Conservation (phyloP, 176 grass and related monocot species). For the Dendrocalamus sinicus region DNA sequence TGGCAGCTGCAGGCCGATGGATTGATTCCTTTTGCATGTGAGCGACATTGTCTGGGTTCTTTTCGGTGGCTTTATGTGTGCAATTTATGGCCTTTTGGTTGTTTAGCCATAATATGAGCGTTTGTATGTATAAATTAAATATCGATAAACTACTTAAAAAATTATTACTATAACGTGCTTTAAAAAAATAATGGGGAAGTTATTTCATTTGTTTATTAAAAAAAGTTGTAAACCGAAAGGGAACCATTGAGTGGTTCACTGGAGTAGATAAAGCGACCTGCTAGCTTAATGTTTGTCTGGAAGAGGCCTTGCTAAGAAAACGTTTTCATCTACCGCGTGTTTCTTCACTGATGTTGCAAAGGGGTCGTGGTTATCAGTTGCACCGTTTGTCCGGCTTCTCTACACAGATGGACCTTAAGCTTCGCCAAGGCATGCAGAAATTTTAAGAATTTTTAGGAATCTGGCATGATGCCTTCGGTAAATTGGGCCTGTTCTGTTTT, state of each 20-base stretch:
- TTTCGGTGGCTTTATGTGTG: too few species aligned
- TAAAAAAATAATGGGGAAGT: rapidly evolving
- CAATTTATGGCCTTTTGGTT: too few species aligned
- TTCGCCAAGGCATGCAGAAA: too few species aligned
- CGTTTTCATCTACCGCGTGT: not conserved
- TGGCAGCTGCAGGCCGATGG: not conserved
- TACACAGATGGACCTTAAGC: not conserved
- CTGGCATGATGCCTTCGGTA: too few species aligned
- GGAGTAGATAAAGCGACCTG: slow-evolving; percentile 1
- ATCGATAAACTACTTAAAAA: too few species aligned
- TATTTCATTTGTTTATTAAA: too few species aligned
- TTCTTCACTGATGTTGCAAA: not conserved
- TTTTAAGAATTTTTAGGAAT: too few species aligned
- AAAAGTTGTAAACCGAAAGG: too few species aligned
- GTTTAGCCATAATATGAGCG: rapidly evolving
- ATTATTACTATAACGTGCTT: too few species aligned
- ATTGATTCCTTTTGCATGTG: slow-evolving; percentile 46
- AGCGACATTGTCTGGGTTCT: not conserved
- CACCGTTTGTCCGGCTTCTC: not conserved
- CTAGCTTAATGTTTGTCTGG: not conserved
- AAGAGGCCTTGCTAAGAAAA: not conserved
- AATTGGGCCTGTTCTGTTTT: too few species aligned
- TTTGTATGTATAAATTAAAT: too few species aligned
- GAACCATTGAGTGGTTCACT: not conserved
- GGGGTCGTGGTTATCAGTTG: not conserved